phyloP scores from a whole-genome alignment of 495 filamentous ascomycete genomes.

The Tuber magnatum region DNA sequence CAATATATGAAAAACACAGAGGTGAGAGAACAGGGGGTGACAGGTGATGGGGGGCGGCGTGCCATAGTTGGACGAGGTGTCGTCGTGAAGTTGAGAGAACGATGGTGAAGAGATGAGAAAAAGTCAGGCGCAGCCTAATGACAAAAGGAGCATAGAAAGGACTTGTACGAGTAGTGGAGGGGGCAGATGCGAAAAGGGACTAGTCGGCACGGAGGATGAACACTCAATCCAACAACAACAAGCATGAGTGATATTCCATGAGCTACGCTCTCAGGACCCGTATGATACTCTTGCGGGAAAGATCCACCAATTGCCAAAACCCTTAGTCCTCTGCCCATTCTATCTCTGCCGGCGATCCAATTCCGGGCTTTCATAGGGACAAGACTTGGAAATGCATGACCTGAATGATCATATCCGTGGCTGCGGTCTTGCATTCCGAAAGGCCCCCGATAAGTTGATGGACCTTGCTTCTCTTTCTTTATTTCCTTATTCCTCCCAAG shows the following conservation, averaged over 20 bases:
- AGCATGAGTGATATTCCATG: not conserved
- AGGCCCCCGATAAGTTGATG: not conserved
- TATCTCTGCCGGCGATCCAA: not conserved
- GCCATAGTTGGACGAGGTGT: too few relatives aligned
- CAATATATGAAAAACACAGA: too few relatives aligned
- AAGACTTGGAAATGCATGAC: not conserved
- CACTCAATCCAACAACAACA: too few relatives aligned
- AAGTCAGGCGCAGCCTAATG: too few relatives aligned
- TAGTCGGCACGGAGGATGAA: too few relatives aligned
- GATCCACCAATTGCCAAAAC: not conserved
- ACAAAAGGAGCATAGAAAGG: too few relatives aligned
- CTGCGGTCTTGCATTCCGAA: not conserved
- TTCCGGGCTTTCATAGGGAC: not conserved
- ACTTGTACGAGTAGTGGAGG: too few relatives aligned
- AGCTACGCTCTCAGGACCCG: not conserved
- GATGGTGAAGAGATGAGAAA: too few relatives aligned
- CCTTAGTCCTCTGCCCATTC: not conserved
- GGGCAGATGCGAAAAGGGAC: too few relatives aligned
- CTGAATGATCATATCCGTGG: not conserved
- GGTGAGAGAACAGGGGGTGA: too few relatives aligned
- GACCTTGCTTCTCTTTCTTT: not conserved
- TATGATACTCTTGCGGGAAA: not conserved
- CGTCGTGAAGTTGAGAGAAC: too few relatives aligned
- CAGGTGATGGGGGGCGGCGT: too few relatives aligned
- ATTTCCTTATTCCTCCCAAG: not conserved